These are phyloP conservation scores for Malus asiatica DNA, from an alignment of 306 rosid species.

Conservation along the genomic window DNA sequence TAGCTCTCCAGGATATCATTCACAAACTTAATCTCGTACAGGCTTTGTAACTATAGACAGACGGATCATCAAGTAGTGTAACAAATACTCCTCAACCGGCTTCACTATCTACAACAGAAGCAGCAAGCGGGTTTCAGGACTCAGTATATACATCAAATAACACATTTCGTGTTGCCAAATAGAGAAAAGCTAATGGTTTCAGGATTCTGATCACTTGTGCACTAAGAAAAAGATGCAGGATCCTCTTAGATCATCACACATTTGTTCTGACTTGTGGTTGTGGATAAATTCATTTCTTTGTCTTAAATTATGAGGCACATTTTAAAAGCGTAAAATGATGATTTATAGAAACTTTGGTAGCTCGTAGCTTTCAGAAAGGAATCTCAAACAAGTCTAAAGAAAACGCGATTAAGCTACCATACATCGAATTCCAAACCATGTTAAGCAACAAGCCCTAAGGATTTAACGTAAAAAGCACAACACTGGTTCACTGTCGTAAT, in stretches of 20 bases:
- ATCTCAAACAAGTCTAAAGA: background rate
- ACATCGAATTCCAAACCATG: background rate
- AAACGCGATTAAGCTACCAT: background rate
- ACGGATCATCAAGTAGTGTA: slow-evolving; percentile 7
- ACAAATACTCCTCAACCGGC: slow-evolving; percentile 15
- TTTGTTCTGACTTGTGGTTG: background rate
- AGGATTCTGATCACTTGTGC: background rate
- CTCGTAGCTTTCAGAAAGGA: background rate
- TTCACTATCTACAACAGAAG: slow-evolving; percentile 8
- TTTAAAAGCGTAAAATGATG: background rate
- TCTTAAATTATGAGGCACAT: background rate
- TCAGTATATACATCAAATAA: slow-evolving; percentile 14
- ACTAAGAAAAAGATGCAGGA: too few relatives aligned
- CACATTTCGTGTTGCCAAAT: background rate
- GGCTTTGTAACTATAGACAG: slow-evolving; percentile 7
- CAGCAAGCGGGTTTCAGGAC: background rate
- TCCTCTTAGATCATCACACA: background rate
- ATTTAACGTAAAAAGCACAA: background rate
- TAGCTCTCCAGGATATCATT: slow-evolving; percentile 17
- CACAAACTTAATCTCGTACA: slow-evolving; percentile 5
- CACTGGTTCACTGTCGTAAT: background rate
- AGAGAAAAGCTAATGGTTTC: background rate
- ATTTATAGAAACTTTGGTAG: background rate
- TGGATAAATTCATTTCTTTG: background rate
- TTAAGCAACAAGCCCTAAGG: background rate